Evolutionary conservation across 2,329 filamentous ascomycete species (phyloP).

Genomic region (Eutypa lata): DNA sequence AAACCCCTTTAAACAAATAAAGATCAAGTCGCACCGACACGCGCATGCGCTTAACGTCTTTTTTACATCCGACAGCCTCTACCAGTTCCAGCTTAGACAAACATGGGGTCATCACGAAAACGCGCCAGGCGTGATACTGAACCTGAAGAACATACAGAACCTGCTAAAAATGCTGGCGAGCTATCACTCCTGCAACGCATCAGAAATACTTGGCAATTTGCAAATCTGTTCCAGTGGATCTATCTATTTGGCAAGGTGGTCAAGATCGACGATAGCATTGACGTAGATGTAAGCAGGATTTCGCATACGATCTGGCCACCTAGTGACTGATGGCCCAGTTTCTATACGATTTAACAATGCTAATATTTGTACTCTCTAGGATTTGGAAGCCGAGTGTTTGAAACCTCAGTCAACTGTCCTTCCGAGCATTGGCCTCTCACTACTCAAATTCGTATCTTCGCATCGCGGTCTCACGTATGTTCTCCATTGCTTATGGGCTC

Average conservation of each 20-base stretch:
- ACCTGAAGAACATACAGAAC: constrained; percentile 21
- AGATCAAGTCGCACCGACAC: not conserved
- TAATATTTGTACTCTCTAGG: constrained; percentile 49
- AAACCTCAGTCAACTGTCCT: constrained; percentile 74
- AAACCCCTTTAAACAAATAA: not conserved
- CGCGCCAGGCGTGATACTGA: constrained; percentile 44
- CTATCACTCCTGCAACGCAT: constrained; percentile 59
- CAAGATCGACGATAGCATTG: constrained; percentile 85
- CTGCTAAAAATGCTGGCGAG: constrained; percentile 21
- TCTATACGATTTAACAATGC: not conserved
- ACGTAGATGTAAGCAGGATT: constrained; percentile 70
- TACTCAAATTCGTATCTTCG: constrained; percentile 91
- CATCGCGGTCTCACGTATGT: constrained; percentile 88
- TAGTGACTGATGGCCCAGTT: too few relatives aligned
- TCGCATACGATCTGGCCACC: constrained; percentile 7
- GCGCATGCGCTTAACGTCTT: not conserved
- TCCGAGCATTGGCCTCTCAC: constrained; percentile 75
- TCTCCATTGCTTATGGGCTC: constrained; percentile 2
- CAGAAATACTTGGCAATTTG: constrained; percentile 93
- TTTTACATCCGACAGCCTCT: not conserved
- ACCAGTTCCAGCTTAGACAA: constrained; percentile 8
- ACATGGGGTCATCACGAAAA: constrained; percentile 47
- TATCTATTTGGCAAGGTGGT: constrained; percentile 84
- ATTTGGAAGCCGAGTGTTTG: constrained; percentile 84
- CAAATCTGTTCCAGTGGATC: constrained; percentile 90